phyloP scores from a whole-genome alignment of 176 grass and related monocot genomes.

The Zizania latifolia region DNA sequence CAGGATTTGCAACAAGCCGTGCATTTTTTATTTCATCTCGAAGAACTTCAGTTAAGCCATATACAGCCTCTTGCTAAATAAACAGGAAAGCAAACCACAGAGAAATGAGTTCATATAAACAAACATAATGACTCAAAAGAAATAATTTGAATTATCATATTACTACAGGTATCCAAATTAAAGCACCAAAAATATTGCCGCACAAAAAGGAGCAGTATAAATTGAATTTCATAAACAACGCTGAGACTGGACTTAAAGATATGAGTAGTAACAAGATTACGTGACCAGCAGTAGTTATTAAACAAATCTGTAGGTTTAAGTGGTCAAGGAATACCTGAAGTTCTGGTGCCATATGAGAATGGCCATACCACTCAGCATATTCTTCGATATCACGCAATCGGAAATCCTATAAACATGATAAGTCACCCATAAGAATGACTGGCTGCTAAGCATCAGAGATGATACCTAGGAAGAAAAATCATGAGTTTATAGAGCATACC shows the following conservation, averaged over 20 bases:
- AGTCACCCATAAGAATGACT: constrained; percentile 3
- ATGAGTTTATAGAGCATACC: constrained; percentile 38
- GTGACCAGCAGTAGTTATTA: not conserved
- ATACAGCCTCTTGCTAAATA: constrained; percentile 72
- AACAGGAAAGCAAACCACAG: not conserved
- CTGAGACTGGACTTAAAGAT: not conserved
- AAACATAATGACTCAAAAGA: not conserved
- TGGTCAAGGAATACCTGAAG: constrained; percentile 50
- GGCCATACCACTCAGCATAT: constrained; percentile 92
- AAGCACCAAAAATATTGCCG: not conserved
- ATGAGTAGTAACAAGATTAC: not conserved
- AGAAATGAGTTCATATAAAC: constrained; percentile 22
- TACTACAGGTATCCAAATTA: not conserved
- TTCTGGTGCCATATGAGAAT: constrained; percentile 85
- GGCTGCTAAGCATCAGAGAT: not conserved
- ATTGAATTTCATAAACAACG: not conserved
- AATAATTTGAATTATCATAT: not conserved
- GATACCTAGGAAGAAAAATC: not conserved
- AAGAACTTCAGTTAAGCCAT: constrained; percentile 85
- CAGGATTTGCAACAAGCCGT: constrained; percentile 84
- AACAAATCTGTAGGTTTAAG: not conserved
- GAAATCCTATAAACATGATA: constrained; percentile 58
- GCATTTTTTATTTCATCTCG: constrained; percentile 72
- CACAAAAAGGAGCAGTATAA: constrained; percentile 3
- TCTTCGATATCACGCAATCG: constrained; percentile 64